Evolutionary conservation across 1,284 basidiomycete species (phyloP).

Genomic region (Athelia psychrophila): DNA sequence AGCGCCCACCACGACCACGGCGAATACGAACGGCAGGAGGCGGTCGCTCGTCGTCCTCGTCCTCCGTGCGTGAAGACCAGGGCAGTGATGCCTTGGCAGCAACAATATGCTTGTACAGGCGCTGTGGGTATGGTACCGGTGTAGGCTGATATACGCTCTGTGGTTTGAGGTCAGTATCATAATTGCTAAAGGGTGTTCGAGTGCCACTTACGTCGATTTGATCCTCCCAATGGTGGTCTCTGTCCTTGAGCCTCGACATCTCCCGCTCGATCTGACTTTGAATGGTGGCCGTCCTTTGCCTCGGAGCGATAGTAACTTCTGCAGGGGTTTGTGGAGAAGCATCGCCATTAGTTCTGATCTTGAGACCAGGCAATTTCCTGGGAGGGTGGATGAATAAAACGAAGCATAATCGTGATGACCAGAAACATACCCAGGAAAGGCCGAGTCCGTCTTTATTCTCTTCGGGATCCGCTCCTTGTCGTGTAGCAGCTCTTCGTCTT

Average conservation of each 20-base stretch:
- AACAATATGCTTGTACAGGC: constrained; percentile 62
- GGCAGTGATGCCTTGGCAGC: constrained; percentile 34
- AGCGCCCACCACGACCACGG: constrained; percentile 77
- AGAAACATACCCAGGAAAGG: constrained; percentile 35
- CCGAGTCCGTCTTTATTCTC: constrained; percentile 43
- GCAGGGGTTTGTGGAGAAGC: constrained; percentile 40
- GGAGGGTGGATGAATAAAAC: constrained; percentile 8
- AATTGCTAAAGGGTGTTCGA: not conserved
- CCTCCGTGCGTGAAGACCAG: constrained; percentile 25
- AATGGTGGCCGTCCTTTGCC: constrained; percentile 63
- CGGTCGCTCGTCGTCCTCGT: constrained; percentile 29
- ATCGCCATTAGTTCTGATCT: constrained; percentile 42
- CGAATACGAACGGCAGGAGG: constrained; percentile 69
- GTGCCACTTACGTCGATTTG: constrained; percentile 62
- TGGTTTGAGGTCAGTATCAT: constrained; percentile 6
- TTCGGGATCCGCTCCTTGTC: constrained; percentile 72
- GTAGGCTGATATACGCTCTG: constrained; percentile 64
- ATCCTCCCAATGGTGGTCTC: constrained; percentile 86
- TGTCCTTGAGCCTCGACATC: constrained; percentile 65
- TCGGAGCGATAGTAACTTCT: constrained; percentile 56
- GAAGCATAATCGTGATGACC: constrained; percentile 4
- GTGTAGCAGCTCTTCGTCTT: constrained; percentile 81
- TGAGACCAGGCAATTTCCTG: constrained; percentile 49
- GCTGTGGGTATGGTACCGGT: constrained; percentile 44
- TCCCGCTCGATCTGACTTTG: constrained; percentile 67